These are phyloP conservation scores for Ramularia endophylla DNA, from an alignment of 2,329 filamentous ascomycete species.

Conservation along the genomic window DNA sequence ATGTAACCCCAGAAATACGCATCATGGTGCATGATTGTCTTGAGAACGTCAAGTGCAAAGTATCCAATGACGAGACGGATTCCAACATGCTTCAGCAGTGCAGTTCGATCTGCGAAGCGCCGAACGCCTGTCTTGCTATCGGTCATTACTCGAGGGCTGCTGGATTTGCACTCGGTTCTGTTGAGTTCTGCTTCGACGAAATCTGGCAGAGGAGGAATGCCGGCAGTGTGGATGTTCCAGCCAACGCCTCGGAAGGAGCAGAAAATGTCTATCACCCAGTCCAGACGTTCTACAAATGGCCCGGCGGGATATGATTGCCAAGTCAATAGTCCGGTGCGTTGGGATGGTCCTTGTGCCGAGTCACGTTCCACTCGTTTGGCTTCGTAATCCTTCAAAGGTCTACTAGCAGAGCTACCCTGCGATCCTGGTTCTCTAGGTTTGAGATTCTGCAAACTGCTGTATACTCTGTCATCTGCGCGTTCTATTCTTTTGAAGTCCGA, in stretches of 20 bases:
- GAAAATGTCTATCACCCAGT: slow-evolving; percentile 54
- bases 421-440: not conserved
- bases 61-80: slow-evolving; percentile 52
- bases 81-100: slow-evolving; percentile 31
- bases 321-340: slow-evolving; percentile 27
- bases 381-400: too few relatives aligned
- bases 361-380: too few relatives aligned
- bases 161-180: slow-evolving; percentile 16
- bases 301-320: slow-evolving; percentile 50
- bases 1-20: slow-evolving; percentile 61
- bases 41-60: slow-evolving; percentile 63
- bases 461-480: slow-evolving; percentile 20
- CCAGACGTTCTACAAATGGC: slow-evolving; percentile 47
- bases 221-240: slow-evolving; percentile 53
- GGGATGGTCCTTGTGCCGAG: slow-evolving; percentile 6
- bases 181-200: slow-evolving; percentile 35
- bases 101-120: slow-evolving; percentile 30
- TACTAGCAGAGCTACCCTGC: too few relatives aligned
- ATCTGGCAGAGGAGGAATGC: slow-evolving; percentile 41
- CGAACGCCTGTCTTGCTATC: slow-evolving; percentile 32
- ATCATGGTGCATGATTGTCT: slow-evolving; percentile 65
- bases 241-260: slow-evolving; percentile 54
- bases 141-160: slow-evolving; percentile 1
- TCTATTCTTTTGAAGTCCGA: slow-evolving; percentile 53
- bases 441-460: not conserved